Evolutionary conservation across 2,329 filamentous ascomycete genomes (phyloP).

Genomic region (Aspergillus pseudoglaucus): DNA sequence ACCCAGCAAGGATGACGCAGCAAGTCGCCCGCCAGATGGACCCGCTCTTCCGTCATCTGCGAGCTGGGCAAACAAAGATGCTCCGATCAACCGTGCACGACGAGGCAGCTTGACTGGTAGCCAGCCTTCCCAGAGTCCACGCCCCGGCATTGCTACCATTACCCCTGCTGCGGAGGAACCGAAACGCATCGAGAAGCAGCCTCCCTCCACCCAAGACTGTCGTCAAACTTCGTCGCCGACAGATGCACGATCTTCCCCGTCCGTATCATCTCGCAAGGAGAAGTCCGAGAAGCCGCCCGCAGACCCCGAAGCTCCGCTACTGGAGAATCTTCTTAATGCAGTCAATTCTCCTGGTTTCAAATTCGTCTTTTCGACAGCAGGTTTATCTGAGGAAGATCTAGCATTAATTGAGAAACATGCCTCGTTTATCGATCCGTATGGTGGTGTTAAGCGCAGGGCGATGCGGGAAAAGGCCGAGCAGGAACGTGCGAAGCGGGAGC

Average conservation of each 20-base stretch:
- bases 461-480: constrained; percentile 68
- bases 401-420: constrained; percentile 56
- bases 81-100: constrained; percentile 61
- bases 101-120: constrained; percentile 70
- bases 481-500: constrained; percentile 49
- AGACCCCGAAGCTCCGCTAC: constrained; percentile 21
- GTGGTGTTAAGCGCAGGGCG: constrained; percentile 72
- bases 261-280: constrained; percentile 7
- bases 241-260: constrained; percentile 16
- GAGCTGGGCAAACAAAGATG: constrained; percentile 75
- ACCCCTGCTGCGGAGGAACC: constrained; percentile 29
- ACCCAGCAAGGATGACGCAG: constrained; percentile 66
- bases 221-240: constrained; percentile 19
- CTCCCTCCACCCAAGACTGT: constrained; percentile 17
- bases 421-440: constrained; percentile 73
- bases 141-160: constrained; percentile 46
- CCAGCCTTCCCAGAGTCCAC: constrained; percentile 74
- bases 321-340: constrained; percentile 41
- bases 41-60: constrained; percentile 90
- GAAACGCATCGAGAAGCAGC: constrained; percentile 28
- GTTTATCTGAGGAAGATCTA: constrained; percentile 42
- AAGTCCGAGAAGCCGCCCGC: constrained; percentile 12
- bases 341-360: constrained; percentile 46
- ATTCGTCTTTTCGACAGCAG: constrained; percentile 48
- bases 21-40: constrained; percentile 60